Evolutionary conservation across 73 alveolate genomes (phyloP).

Genomic region (Paramecium tetraurelia): DNA sequence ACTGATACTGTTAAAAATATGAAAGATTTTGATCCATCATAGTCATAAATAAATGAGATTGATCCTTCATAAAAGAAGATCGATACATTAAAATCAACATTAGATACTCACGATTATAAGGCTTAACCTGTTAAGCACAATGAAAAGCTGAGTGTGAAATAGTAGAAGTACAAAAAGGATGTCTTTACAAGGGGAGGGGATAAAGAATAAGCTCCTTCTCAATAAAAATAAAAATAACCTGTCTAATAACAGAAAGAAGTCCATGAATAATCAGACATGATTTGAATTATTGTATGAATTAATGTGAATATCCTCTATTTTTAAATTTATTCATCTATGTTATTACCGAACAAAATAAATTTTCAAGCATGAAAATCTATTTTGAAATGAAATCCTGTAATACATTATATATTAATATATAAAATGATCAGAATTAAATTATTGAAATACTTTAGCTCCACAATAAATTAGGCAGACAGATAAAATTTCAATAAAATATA

Average conservation of each 20-base stretch:
- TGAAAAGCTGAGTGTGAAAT: neutral
- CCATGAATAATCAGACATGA: constrained; percentile 23
- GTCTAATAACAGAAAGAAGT: neutral
- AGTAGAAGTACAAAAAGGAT: neutral
- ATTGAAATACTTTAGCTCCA: neutral
- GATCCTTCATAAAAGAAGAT: neutral
- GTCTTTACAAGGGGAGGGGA: constrained; percentile 24
- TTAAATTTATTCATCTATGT: neutral
- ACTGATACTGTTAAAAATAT: constrained; percentile 30
- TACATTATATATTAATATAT: neutral
- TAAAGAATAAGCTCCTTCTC: neutral
- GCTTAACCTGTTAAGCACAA: neutral
- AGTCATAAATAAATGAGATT: neutral
- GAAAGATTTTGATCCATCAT: constrained; percentile 37
- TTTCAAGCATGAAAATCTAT: neutral
- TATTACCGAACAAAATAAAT: neutral
- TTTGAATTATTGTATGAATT: neutral
- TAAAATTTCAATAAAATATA: constrained; percentile 8
- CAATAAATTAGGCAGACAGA: constrained; percentile 13
- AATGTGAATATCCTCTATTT: neutral
- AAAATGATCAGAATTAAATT: neutral
- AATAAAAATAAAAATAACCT: neutral
- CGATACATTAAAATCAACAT: constrained; percentile 24
- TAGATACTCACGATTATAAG: constrained; percentile 17
- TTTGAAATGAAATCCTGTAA: neutral